These are phyloP conservation scores for Fusarium drepaniforme DNA, from an alignment of 2,329 filamentous ascomycete species.

Conservation along the genomic window DNA sequence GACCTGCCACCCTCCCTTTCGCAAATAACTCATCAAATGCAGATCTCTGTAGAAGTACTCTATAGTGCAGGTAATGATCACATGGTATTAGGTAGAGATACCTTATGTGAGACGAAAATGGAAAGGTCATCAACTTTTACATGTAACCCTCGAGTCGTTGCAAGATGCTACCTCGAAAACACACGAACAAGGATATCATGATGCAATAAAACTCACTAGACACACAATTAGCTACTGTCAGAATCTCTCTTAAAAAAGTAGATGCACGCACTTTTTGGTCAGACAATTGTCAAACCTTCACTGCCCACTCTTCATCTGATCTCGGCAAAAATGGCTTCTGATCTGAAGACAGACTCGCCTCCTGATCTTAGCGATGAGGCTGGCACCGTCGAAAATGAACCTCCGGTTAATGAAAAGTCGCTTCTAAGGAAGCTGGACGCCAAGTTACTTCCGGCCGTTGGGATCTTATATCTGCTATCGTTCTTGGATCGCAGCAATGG, in stretches of 20 bases:
- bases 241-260: neutral
- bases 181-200: slow-evolving; percentile 20
- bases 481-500: slow-evolving; percentile 71
- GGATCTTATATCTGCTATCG: slow-evolving; percentile 66
- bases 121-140: neutral
- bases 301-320: no score
- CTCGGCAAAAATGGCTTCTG: neutral
- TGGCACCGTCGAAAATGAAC: slow-evolving; percentile 7
- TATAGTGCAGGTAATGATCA: fast-evolving
- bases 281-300: neutral
- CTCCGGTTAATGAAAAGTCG: slow-evolving; percentile 63
- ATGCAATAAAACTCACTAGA: slow-evolving; percentile 12
- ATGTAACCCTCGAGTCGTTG: neutral
- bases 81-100: neutral
- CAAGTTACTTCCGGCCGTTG: slow-evolving; percentile 65
- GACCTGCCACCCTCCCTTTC: neutral
- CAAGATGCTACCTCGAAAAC: slow-evolving; percentile 10
- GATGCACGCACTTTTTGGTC: fast-evolving
- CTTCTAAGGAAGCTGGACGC: slow-evolving; percentile 69
- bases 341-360: slow-evolving; percentile 14
- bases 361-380: slow-evolving; percentile 38
- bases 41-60: neutral
- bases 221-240: neutral
- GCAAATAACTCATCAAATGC: neutral
- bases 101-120: neutral